Conservation (phyloP, 73 alveolate genomes). For the Effrenium voratum region DNA sequence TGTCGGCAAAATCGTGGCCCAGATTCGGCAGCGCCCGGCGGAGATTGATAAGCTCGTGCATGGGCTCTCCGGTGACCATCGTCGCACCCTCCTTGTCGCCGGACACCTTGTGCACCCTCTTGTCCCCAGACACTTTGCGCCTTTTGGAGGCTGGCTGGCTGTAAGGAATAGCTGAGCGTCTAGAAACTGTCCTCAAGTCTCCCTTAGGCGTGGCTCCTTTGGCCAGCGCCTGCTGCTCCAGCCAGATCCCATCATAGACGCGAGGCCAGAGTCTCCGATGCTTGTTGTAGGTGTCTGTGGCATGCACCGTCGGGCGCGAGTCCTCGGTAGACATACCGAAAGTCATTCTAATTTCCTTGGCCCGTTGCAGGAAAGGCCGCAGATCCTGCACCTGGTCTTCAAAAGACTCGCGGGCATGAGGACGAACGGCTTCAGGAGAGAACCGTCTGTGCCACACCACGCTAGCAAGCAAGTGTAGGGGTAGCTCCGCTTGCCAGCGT, state of each 20-base stretch:
- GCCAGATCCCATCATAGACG: not conserved
- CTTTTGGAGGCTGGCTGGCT: not conserved
- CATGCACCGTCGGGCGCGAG: slow-evolving; percentile 11
- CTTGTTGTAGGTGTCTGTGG: slow-evolving; percentile 40
- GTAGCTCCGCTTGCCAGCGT: not conserved
- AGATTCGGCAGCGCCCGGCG: slow-evolving; percentile 24
- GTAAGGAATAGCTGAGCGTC: not conserved
- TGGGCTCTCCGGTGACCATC: slow-evolving; percentile 23
- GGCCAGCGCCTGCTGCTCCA: not conserved
- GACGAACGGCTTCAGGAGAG: slow-evolving; percentile 32
- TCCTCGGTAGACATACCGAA: not conserved
- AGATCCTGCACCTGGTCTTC: slow-evolving; percentile 9
- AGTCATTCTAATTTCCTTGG: not conserved
- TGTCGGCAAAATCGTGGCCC: slow-evolving; percentile 48
- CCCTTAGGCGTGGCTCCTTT: not conserved
- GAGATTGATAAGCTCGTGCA: slow-evolving; percentile 50
- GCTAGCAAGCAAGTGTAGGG: slow-evolving; percentile 24
- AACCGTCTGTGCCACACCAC: slow-evolving; percentile 52
- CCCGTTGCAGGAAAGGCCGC: not conserved
- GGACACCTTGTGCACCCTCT: not conserved
- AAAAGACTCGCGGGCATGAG: slow-evolving; percentile 12
- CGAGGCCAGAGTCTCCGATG: slow-evolving; percentile 34
- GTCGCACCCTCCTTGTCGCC: not conserved
- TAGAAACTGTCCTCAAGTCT: not conserved
- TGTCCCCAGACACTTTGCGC: not conserved